phyloP scores from a whole-genome alignment of 768 basidiomycete genomes.

The Boletus speciosus region DNA sequence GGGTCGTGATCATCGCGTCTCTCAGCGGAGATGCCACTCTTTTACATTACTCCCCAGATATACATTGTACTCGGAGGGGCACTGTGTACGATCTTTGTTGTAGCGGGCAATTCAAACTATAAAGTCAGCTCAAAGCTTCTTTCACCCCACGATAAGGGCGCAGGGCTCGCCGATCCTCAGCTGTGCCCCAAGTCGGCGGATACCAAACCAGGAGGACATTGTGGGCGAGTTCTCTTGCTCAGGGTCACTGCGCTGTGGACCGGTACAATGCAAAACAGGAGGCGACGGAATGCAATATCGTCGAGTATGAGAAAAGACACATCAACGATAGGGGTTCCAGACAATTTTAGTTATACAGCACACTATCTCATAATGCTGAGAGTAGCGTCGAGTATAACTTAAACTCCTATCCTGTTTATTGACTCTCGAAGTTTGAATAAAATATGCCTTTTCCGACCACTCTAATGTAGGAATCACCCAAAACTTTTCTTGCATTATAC shows the following conservation, averaged over 20 bases:
- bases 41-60: background rate
- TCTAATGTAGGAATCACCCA: no score
- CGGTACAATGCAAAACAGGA: background rate
- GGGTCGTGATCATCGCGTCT: conserved; percentile 2
- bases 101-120: background rate
- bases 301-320: no score
- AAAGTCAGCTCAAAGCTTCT: background rate
- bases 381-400: no score
- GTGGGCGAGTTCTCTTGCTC: background rate
- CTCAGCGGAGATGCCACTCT: background rate
- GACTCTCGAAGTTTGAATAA: no score
- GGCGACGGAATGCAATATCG: no score
- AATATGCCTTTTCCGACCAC: no score
- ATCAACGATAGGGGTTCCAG: no score
- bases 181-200: background rate
- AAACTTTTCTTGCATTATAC: no score
- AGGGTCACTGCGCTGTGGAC: no score
- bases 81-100: background rate
- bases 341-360: no score
- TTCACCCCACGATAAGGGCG: background rate
- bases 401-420: no score
- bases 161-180: background rate
- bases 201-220: background rate
- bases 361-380: no score
- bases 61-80: background rate